phyloP scores from a whole-genome alignment of 306 rosid species.

The Geum urbanum region DNA sequence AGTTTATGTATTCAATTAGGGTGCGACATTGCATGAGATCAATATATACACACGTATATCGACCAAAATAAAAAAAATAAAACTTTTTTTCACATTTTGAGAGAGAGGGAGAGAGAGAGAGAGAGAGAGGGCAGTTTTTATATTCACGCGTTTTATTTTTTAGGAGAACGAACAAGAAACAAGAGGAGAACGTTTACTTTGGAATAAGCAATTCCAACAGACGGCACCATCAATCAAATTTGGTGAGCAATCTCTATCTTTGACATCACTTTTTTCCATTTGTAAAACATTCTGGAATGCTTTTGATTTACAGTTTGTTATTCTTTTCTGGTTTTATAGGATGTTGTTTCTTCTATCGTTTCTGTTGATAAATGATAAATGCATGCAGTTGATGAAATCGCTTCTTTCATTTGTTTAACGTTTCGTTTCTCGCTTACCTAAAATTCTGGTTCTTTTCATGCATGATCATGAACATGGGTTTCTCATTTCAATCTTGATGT shows the following conservation, averaged over 20 bases:
- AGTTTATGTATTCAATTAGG: no score
- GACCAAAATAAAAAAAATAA: no score
- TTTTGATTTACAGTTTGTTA: not conserved
- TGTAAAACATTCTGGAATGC: not conserved
- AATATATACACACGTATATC: no score
- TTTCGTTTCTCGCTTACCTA: no score
- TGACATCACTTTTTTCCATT: not conserved
- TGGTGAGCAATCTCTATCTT: conserved; percentile 2
- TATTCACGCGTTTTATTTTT: no score
- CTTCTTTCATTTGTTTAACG: not conserved
- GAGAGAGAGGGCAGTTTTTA: no score
- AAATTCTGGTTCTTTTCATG: no score
- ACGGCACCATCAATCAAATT: not conserved
- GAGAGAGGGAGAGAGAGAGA: no score
- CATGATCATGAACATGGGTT: not conserved
- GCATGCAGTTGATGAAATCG: not conserved
- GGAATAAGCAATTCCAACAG: not conserved
- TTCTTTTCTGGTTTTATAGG: not conserved
- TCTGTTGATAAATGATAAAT: not conserved
- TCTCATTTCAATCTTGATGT: not conserved
- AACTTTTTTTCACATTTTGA: no score
- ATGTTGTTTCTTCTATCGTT: no score
- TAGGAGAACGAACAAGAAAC: not conserved
- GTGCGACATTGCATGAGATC: no score
- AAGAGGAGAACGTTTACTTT: no score